Percentiles rank a stretch among this genome's conserved stretches.
Conservation (phyloP, 768 basidiomycete genomes). For the Mycena amicta region DNA sequence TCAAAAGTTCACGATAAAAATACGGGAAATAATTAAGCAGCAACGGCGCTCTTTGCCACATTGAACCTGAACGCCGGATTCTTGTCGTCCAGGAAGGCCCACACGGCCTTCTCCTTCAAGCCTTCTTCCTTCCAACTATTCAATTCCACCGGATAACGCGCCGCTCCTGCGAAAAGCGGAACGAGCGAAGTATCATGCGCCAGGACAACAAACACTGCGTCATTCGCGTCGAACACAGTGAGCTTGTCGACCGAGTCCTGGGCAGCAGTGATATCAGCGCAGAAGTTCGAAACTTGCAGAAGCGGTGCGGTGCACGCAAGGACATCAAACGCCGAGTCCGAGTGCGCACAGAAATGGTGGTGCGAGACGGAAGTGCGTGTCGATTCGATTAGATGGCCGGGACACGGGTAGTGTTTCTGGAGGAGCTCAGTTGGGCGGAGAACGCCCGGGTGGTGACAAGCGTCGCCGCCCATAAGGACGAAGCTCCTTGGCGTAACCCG, state of each 20-base stretch:
- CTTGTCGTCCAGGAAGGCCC: conserved; percentile 21
- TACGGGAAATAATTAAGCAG: too few relatives aligned
- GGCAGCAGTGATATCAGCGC: conserved; percentile 10
- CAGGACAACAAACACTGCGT: conserved; percentile 21
- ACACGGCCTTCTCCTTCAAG: conserved; percentile 17
- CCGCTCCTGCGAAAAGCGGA: conserved; percentile 13
- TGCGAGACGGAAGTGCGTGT: background rate
- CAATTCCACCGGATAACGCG: conserved; percentile 3
- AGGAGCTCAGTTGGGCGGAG: conserved; percentile 20
- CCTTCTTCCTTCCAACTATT: conserved; percentile 21
- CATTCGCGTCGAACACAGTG: conserved; percentile 19
- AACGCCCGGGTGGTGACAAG: conserved; percentile 22
- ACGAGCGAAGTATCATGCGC: conserved; percentile 23
- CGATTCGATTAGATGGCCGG: conserved; percentile 1
- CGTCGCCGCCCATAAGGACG: conserved; percentile 16
- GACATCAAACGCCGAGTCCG: background rate
- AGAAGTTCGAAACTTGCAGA: conserved; percentile 7
- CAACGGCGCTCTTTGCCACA: too few relatives aligned
- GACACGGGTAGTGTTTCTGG: conserved; percentile 14
- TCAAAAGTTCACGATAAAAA: too few relatives aligned
- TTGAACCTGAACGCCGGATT: conserved; percentile 14
- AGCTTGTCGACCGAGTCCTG: conserved; percentile 15
- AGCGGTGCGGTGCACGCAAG: conserved; percentile 7
- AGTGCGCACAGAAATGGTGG: conserved; percentile 5
- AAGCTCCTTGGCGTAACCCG: conserved; percentile 16